phyloP scores from a whole-genome alignment of 1,139 yeast genomes.

The Pichia norvegensis region DNA sequence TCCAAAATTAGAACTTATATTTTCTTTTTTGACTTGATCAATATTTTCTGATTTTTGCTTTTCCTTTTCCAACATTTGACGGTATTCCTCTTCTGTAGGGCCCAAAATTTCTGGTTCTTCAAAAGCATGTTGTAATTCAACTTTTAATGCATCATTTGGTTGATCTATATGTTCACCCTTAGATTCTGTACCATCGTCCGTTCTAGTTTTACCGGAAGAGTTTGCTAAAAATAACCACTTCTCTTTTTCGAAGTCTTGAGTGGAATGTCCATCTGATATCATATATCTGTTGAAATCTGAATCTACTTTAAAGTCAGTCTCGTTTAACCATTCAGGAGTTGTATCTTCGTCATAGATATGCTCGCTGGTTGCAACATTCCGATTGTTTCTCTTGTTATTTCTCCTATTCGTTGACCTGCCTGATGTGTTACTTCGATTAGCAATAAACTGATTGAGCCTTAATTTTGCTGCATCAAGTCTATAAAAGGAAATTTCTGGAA shows the following conservation, averaged over 20 bases:
- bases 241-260: constrained; percentile 25
- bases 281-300: constrained; percentile 21
- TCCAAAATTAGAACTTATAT: constrained; percentile 3
- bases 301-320: constrained; percentile 26
- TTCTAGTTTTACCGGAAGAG: not conserved
- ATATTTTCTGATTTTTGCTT: not conserved
- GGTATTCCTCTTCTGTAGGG: constrained; percentile 15
- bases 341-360: constrained; percentile 16
- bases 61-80: constrained; percentile 2
- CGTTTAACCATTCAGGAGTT: constrained; percentile 26
- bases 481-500: constrained; percentile 22
- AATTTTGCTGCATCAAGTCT: constrained; percentile 15
- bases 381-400: not conserved
- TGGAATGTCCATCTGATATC: constrained; percentile 21
- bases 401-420: not conserved
- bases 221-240: constrained; percentile 18
- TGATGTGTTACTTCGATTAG: constrained; percentile 4
- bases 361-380: not conserved
- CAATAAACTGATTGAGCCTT: constrained; percentile 7
- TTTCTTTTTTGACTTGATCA: not conserved
- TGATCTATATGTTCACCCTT: not conserved
- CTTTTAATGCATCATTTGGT: constrained; percentile 2
- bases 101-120: constrained; percentile 18
- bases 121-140: constrained; percentile 8
- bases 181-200: not conserved